phyloP scores from a whole-genome alignment of 2,329 filamentous ascomycete species.

The Neofusicoccum cordaticola region DNA sequence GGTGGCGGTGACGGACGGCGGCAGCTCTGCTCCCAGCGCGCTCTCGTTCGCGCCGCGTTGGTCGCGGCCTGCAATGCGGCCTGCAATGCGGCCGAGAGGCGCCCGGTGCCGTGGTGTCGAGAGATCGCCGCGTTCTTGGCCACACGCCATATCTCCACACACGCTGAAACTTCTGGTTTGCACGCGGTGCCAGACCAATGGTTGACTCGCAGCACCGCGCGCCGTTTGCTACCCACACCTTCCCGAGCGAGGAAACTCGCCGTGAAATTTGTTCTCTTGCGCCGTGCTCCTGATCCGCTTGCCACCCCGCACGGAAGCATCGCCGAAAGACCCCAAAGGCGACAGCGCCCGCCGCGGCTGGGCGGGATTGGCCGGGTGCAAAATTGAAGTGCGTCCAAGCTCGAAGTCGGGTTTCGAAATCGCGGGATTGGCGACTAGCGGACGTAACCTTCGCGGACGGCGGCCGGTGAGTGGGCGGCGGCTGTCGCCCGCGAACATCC shows the following conservation, averaged over 20 bases:
- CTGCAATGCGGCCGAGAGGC: not conserved
- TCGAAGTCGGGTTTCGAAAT: not conserved
- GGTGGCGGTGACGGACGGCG: too few relatives aligned
- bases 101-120: not conserved
- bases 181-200: not conserved
- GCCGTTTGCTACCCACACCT: not conserved
- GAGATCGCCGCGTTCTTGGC: not conserved
- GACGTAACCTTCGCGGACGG: not conserved
- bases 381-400: not conserved
- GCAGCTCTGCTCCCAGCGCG: too few relatives aligned
- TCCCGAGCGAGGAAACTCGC: not conserved
- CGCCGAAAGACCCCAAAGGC: too few relatives aligned
- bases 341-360: not conserved
- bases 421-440: not conserved
- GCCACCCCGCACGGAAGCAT: not conserved
- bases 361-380: not conserved
- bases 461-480: not conserved
- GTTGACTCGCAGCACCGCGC: not conserved
- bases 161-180: not conserved
- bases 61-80: not conserved
- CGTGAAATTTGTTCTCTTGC: not conserved
- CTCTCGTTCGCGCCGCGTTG: not conserved
- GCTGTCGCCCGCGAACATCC: too few relatives aligned
- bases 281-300: not conserved
- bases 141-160: not conserved